phyloP scores from a whole-genome alignment of 306 rosid species.

The Castanopsis chinensis region DNA sequence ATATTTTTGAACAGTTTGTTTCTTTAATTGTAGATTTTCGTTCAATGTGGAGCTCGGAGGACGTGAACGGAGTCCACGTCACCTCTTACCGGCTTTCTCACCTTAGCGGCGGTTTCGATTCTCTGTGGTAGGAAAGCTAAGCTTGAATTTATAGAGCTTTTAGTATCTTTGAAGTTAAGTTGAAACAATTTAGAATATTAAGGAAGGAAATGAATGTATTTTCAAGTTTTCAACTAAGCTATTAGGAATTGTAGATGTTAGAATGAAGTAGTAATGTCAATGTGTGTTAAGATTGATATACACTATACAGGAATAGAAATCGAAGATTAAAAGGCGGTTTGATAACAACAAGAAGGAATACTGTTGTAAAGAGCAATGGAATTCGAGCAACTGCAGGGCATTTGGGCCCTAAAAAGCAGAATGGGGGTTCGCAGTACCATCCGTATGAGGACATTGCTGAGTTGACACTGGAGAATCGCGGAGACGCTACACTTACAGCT shows the following conservation, averaged over 20 bases:
- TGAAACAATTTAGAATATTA: no score
- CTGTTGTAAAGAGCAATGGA: slow-evolving; percentile 41
- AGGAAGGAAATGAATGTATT: no score
- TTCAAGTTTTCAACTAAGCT: no score
- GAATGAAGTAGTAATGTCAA: slow-evolving; percentile 3
- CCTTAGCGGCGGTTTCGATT: slow-evolving; percentile 41
- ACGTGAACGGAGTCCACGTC: slow-evolving; percentile 39
- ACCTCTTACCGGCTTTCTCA: slow-evolving; percentile 56
- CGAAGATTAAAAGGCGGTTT: slow-evolving; percentile 35
- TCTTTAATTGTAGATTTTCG: slow-evolving; percentile 48
- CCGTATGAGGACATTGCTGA: slow-evolving; percentile 77
- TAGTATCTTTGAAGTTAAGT: neutral
- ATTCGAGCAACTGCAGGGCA: slow-evolving; percentile 61
- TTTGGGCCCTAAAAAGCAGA: slow-evolving; percentile 58
- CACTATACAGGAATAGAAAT: slow-evolving; percentile 59
- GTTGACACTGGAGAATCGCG: slow-evolving; percentile 45
- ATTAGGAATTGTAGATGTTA: neutral
- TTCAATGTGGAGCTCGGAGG: slow-evolving; percentile 76
- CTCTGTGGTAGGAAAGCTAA: slow-evolving; percentile 52
- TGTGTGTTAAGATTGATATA: slow-evolving; percentile 19
- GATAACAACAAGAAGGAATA: slow-evolving; percentile 44
- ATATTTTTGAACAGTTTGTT: neutral
- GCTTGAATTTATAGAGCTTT: neutral
- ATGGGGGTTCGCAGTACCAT: slow-evolving; percentile 74
- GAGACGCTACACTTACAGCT: slow-evolving; percentile 62